phyloP scores from a whole-genome alignment of 148 eudicot genomes.

The Polygonum aviculare region DNA sequence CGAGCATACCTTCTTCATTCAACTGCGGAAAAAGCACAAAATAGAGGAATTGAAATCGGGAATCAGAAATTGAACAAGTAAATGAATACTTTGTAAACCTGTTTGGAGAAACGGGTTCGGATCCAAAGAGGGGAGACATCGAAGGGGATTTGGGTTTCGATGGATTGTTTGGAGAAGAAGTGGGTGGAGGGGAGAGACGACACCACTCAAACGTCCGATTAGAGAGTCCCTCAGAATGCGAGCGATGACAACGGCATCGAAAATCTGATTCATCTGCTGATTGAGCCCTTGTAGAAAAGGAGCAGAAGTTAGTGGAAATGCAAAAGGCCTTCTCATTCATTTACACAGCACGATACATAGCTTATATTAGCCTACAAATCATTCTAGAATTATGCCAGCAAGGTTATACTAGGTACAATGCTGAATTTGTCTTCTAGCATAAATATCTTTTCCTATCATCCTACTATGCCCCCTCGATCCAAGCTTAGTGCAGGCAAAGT shows the following conservation, averaged over 20 bases:
- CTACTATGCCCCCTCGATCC: too few relatives aligned
- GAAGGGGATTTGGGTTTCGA: conserved; percentile 56
- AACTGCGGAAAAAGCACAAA: conserved; percentile 29
- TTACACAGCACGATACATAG: too few relatives aligned
- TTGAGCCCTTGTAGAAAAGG: conserved; percentile 18
- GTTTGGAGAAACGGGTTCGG: conserved; percentile 58
- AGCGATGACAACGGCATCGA: conserved; percentile 68
- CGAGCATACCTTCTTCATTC: conserved; percentile 57
- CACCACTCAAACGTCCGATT: conserved; percentile 67
- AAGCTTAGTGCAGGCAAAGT: too few relatives aligned
- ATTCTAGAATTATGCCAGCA: too few relatives aligned
- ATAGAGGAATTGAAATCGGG: not conserved
- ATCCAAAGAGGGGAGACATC: conserved; percentile 69
- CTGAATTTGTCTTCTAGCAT: too few relatives aligned
- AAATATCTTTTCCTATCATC: too few relatives aligned
- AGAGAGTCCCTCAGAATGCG: conserved; percentile 61
- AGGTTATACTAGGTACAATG: too few relatives aligned
- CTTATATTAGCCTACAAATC: too few relatives aligned
- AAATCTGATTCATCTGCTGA: conserved; percentile 63
- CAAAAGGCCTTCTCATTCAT: too few relatives aligned
- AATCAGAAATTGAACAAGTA: not conserved
- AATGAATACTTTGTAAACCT: conserved; percentile 19
- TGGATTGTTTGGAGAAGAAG: conserved; percentile 48
- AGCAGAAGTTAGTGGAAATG: too few relatives aligned
- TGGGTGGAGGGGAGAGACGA: conserved; percentile 66